Evolutionary conservation across 345 rosid genomes (phyloP).

Genomic region (Lenwebbia sp.): DNA sequence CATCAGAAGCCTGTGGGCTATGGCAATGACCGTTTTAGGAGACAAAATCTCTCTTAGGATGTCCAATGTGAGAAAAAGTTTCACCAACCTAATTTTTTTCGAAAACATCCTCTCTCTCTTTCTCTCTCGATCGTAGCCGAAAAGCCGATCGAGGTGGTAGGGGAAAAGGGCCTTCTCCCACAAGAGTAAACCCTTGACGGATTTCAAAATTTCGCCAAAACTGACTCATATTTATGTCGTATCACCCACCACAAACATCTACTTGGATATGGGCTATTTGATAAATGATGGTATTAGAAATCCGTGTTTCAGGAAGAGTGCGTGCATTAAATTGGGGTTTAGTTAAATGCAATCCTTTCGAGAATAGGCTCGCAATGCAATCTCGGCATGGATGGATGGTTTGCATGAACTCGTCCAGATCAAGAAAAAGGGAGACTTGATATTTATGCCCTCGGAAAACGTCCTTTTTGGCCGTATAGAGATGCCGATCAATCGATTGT

Average conservation of each 20-base stretch:
- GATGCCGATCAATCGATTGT: neutral
- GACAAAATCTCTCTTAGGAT: too few species aligned
- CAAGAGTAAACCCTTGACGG: neutral
- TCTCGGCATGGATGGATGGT: neutral
- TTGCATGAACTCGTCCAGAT: neutral
- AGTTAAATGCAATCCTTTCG: neutral
- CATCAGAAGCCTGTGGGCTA: too few species aligned
- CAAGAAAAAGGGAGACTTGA: neutral
- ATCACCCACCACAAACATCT: neutral
- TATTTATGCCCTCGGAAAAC: neutral
- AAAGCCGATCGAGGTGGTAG: neutral
- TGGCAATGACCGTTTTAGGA: too few species aligned
- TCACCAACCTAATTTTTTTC: too few species aligned
- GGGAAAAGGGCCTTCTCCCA: neutral
- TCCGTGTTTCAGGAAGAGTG: neutral
- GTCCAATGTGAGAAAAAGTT: too few species aligned
- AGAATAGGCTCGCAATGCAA: neutral
- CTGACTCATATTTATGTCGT: neutral
- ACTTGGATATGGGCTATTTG: neutral
- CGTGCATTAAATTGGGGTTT: neutral
- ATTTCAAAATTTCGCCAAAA: neutral
- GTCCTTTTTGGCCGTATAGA: neutral
- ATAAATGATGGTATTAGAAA: neutral
- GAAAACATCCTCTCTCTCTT: too few species aligned
- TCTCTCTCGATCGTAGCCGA: too few species aligned